phyloP scores from a whole-genome alignment of 1,139 yeast species.

The Yamadazyma sp. region DNA sequence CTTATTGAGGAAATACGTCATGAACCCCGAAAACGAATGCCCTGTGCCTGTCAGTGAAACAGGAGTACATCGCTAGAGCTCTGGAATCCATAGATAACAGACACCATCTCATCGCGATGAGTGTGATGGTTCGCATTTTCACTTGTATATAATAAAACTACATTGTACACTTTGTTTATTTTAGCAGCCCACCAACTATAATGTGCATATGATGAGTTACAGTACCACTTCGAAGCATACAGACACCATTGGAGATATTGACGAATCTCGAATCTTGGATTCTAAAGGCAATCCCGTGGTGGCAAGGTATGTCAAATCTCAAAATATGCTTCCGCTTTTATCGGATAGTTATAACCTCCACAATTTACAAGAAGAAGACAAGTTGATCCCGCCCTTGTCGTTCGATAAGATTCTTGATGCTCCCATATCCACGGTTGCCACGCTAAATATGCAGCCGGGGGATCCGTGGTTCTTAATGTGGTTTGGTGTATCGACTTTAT shows the following conservation, averaged over 20 bases:
- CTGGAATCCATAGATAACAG: no score
- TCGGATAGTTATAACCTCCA: conserved; percentile 13
- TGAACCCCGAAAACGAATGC: conserved; percentile 36
- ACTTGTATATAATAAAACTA: conserved; percentile 2
- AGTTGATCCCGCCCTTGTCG: conserved; percentile 22
- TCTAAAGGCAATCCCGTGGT: conserved; percentile 11
- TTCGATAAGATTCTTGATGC: conserved; percentile 29
- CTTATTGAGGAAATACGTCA: conserved; percentile 40
- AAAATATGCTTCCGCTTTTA: conserved; percentile 12
- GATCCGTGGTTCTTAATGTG: conserved; percentile 51
- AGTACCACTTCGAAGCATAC: not conserved
- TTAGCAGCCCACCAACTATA: not conserved
- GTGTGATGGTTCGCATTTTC: conserved; percentile 5
- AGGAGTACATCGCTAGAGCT: conserved; percentile 3
- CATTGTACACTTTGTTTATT: not conserved
- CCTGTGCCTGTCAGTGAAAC: conserved; percentile 23
- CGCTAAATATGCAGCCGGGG: conserved; percentile 43
- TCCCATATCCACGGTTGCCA: conserved; percentile 32
- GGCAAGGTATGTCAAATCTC: conserved; percentile 7
- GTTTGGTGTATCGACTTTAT: conserved; percentile 61
- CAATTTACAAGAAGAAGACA: conserved; percentile 16
- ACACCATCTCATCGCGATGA: not conserved
- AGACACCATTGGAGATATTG: not conserved
- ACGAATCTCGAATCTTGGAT: conserved; percentile 7
- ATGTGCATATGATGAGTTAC: not conserved